Conservation (phyloP, 2,329 filamentous ascomycete genomes). For the Blastomyces percursus region DNA sequence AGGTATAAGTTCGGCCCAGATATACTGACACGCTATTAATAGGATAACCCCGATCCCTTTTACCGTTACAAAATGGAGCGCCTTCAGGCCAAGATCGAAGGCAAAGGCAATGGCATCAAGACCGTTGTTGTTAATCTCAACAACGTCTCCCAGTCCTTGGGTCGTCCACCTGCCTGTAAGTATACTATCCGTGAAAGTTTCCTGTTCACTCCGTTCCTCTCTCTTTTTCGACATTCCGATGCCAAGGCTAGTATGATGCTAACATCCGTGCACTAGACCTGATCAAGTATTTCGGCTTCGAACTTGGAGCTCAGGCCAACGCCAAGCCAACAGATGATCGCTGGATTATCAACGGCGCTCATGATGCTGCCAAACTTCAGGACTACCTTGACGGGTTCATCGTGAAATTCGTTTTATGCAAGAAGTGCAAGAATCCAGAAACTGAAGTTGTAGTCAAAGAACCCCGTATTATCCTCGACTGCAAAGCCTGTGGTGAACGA, state of each 20-base stretch:
- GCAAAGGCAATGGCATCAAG: constrained; percentile 99
- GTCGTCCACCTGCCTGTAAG: constrained; percentile 69
- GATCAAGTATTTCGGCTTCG: constrained; percentile 99
- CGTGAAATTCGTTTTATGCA: constrained; percentile 96
- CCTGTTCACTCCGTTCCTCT: neutral
- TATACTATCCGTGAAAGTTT: neutral
- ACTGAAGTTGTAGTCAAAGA: constrained; percentile 95
- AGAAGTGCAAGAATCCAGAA: constrained; percentile 99
- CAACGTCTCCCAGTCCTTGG: constrained; percentile 84
- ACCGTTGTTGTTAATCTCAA: constrained; percentile 94
- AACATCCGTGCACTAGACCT: constrained; percentile 43
- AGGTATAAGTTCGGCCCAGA: constrained; percentile 10
- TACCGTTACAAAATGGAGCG: constrained; percentile 99
- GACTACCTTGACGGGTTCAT: constrained; percentile 99
- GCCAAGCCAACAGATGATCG: constrained; percentile 94
- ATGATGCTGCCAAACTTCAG: constrained; percentile 90
- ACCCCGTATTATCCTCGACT: constrained; percentile 82
- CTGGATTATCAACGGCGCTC: constrained; percentile 99
- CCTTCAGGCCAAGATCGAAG: constrained; percentile 97
- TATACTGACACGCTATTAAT: constrained; percentile 3
- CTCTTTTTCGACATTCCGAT: constrained; percentile 6
- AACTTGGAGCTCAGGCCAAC: constrained; percentile 97
- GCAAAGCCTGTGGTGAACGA: constrained; percentile 95
- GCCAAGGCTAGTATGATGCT: constrained; percentile 2
- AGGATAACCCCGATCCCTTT: constrained; percentile 93